Evolutionary conservation across 2,329 filamentous ascomycete species (phyloP), one percentile per base, ranked within the genome.

Genomic region (Xylaria sp.): DNA sequence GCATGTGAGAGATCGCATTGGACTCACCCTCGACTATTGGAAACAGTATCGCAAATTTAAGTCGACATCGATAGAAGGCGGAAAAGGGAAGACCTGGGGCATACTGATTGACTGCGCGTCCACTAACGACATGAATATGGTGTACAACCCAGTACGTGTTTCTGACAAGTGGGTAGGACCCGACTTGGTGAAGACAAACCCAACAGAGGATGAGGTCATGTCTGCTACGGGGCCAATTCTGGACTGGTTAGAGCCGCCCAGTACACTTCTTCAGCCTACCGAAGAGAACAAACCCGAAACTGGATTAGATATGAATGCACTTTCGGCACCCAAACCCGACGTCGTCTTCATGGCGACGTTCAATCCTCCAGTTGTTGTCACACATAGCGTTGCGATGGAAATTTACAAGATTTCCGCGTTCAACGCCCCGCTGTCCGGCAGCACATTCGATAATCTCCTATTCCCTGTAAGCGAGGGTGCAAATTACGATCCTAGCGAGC

Each of bases 1-100:
- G 86, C 92, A 96, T 79, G 85, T 86, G 14, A 84, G 88, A 59
- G 85, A 86, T 24, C 86, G 85, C 58, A 82, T 95, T 30, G 93
- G 93, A 0, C 81, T 95, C 64, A 88, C 87, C 57, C 74, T 96
- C 47, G 90, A 93, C 71, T 97, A 95, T 78, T 96, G 93, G 93
- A 90, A 88, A 78, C 85, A 90, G 73, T 82, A 84, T 64, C 84
- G 87, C 55, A 82, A 86, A 55, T 78, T 88, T 17, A 79, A 77
- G 2, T 78, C 79, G 5, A 76, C 74, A 1, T 78, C 72, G 55
- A 78, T 79, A 55, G 77, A 79, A 19, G 78, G 81, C 36, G 77
- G 82, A 19, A 74, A 81, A 34, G 78, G 80, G 36, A 85, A 83
- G 66, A 85, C 88, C 2, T 94, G 91, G 87, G 88, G 88, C 0